Percentiles rank a stretch among this genome's conserved stretches.
These are phyloP conservation scores for Lepidopterella palustris DNA, from an alignment of 495 filamentous ascomycete species.

Conservation along the genomic window DNA sequence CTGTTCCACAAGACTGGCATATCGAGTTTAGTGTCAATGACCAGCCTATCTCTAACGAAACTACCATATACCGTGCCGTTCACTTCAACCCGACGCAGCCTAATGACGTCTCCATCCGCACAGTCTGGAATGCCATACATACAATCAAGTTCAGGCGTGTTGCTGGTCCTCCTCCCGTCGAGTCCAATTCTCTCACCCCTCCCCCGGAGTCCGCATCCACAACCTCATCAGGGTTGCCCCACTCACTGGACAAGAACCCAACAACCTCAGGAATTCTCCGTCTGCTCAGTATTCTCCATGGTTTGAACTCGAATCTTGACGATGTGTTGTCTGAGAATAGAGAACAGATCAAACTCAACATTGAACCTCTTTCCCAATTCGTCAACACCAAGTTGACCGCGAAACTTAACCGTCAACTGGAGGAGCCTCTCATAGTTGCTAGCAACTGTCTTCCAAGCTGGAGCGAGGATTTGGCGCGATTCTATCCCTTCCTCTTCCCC, in stretches of 20 bases:
- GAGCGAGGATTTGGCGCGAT: slow-evolving; percentile 93
- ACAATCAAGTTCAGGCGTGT: slow-evolving; percentile 87
- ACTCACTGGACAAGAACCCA: slow-evolving; percentile 77
- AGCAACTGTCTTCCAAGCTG: slow-evolving; percentile 94
- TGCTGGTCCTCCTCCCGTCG: slow-evolving; percentile 77
- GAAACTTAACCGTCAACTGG: slow-evolving; percentile 95
- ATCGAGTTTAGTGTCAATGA: slow-evolving; percentile 90
- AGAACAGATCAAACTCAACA: slow-evolving; percentile 59
- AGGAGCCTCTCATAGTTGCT: slow-evolving; percentile 97
- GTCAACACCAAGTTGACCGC: slow-evolving; percentile 98
- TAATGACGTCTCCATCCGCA: slow-evolving; percentile 63
- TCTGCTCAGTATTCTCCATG: slow-evolving; percentile 83
- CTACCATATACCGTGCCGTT: slow-evolving; percentile 92
- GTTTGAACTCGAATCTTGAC: slow-evolving; percentile 89
- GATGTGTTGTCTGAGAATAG: slow-evolving; percentile 91
- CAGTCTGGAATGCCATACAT: slow-evolving; percentile 84
- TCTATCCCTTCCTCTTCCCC: slow-evolving; percentile 98
- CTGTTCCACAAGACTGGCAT: slow-evolving; percentile 90
- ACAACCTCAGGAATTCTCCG: slow-evolving; percentile 82
- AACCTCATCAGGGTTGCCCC: slow-evolving; percentile 57
- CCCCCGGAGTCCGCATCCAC: slow-evolving; percentile 42
- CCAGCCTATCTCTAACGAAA: slow-evolving; percentile 79
- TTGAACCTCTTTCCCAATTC: slow-evolving; percentile 89
- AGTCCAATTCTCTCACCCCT: slow-evolving; percentile 59
- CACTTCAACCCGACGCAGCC: slow-evolving; percentile 61